Evolutionary conservation across 176 grass and related monocot genomes (phyloP), one percentile per base, ranked within the genome.

Genomic region (Juncus inflexus): DNA sequence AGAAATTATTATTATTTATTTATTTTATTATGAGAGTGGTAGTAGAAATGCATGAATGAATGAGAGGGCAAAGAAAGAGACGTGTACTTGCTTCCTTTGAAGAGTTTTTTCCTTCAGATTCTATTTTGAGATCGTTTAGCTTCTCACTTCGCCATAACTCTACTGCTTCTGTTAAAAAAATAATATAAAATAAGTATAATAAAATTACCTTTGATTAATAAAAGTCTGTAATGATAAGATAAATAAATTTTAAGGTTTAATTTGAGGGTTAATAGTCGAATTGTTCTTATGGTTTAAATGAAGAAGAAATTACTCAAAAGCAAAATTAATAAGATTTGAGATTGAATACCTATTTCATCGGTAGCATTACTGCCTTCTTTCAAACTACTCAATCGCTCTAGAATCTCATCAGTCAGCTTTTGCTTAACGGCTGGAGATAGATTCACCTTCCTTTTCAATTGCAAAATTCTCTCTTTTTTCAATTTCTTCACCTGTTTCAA

Each of bases 131-230:
- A 55, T 92, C 58, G 72, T 86, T 86, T 69, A 99, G 76, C 54
- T 63, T 92, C 60, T 99, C 78, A 73, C 75, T 40, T 73, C 72
- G 85, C 88, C 94, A 99, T 71, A 79, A 73, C 61, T 86, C 82
- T 14, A 90, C 15, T 67, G 69, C 64, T 78, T 83, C 88, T 99
- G 77, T 68, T 77, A 75, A 58, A 61, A 40, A 40, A 83, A 15
- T 62, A 76, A 67, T 47, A 6, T 52, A 51, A 69, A 11, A 79
- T 63, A 28, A 28, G 19, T 28, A 28, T 28, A 28, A 28, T 28
- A 28, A 28, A 16, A 40, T 51, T 52, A 64, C 12, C 45, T 74
- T 2, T 45, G 67, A 16, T 50, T 64, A 37, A 37, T 5, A 9
- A 63, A 43, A 28, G 38, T 9, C 64, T 55, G 28, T 1, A 62